Conservation (phyloP, 805 yeast species). For the Nakazawaea anatomiae region DNA sequence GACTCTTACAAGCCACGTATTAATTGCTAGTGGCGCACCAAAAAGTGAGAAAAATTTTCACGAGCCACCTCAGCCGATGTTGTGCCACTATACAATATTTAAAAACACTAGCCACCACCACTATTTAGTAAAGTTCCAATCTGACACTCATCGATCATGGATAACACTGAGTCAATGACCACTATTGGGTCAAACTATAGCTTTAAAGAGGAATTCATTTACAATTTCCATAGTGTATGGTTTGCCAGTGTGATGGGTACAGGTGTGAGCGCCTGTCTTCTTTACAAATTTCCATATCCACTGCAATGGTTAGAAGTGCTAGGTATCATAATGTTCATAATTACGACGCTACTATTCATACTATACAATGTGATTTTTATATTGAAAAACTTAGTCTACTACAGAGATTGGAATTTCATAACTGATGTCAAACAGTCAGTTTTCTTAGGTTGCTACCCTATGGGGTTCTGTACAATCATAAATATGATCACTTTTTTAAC, state of each 20-base stretch:
- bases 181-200: background rate
- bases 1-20: too few relatives aligned
- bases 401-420: slow-evolving; percentile 19
- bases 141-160: too few relatives aligned
- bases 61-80: background rate
- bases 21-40: too few relatives aligned
- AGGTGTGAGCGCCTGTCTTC: slow-evolving; percentile 61
- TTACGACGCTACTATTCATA: slow-evolving; percentile 1
- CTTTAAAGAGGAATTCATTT: slow-evolving; percentile 8
- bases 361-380: background rate
- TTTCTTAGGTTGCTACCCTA: slow-evolving; percentile 75
- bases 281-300: slow-evolving; percentile 52
- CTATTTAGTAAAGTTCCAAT: background rate
- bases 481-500: slow-evolving; percentile 44
- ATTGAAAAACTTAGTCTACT: slow-evolving; percentile 3
- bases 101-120: background rate
- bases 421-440: slow-evolving; percentile 43
- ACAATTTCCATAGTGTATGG: slow-evolving; percentile 44
- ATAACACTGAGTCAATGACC: too few relatives aligned
- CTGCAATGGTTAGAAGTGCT: slow-evolving; percentile 5
- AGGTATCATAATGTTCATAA: slow-evolving; percentile 2
- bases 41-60: background rate
- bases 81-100: too few relatives aligned
- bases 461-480: slow-evolving; percentile 68
- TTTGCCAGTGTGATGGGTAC: slow-evolving; percentile 82